phyloP scores from a whole-genome alignment of 2,329 filamentous ascomycete genomes.

The Fusarium robinianum region DNA sequence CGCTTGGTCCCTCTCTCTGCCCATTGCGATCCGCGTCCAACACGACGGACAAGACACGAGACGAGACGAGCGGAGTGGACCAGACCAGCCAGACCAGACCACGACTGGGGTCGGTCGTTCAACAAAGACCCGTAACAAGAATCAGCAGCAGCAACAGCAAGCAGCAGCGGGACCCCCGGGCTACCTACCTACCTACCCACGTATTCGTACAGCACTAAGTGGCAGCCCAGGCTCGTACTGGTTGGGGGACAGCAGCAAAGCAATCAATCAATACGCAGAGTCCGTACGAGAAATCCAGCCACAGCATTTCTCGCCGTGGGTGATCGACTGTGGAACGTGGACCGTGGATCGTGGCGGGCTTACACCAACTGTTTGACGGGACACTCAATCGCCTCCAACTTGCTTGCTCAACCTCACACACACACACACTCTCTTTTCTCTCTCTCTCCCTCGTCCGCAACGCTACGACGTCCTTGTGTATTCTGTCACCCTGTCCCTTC shows the following conservation, averaged over 20 bases:
- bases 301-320: slow-evolving; percentile 29
- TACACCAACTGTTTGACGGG: slow-evolving; percentile 23
- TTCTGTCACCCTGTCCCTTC: background rate
- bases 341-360: slow-evolving; percentile 28
- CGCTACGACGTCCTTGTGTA: too few relatives aligned
- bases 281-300: slow-evolving; percentile 21
- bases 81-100: too few relatives aligned
- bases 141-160: too few relatives aligned
- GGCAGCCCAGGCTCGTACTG: background rate
- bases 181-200: too few relatives aligned
- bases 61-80: slow-evolving; percentile 26
- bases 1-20: slow-evolving; percentile 29
- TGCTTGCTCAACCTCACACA: slow-evolving; percentile 2
- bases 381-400: slow-evolving; percentile 13
- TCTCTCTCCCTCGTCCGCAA: slow-evolving; percentile 6
- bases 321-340: slow-evolving; percentile 9
- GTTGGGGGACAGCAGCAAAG: too few relatives aligned
- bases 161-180: too few relatives aligned
- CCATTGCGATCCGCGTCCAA: slow-evolving; percentile 32
- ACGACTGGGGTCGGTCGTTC: too few relatives aligned
- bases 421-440: slow-evolving; percentile 11
- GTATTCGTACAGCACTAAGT: slow-evolving; percentile 24
- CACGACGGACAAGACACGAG: too few relatives aligned
- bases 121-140: too few relatives aligned
- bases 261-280: too few relatives aligned